Evolutionary conservation across 1,139 yeast species (phyloP).

Genomic region (Ogataea hybrid): DNA sequence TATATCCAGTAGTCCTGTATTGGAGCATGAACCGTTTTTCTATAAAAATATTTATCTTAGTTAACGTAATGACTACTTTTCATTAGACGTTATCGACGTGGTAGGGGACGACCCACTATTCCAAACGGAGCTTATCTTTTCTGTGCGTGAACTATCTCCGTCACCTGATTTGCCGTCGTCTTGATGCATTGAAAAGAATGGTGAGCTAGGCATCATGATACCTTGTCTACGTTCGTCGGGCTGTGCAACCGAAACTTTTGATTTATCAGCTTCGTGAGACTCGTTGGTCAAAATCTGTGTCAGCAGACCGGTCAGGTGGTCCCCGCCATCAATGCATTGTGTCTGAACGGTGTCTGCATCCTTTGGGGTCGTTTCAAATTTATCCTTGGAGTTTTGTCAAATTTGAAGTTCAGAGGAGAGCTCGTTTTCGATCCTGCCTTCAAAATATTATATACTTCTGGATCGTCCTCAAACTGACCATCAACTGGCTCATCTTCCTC

Average conservation of each 20-base stretch:
- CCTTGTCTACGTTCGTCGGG: conserved; percentile 11
- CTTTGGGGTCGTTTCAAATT: conserved; percentile 26
- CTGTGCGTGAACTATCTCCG: conserved; percentile 22
- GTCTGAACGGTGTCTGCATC: conserved; percentile 30
- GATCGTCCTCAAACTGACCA: conserved; percentile 21
- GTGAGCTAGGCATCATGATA: conserved; percentile 32
- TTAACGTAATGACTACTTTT: conserved; percentile 2
- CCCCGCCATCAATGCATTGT: conserved; percentile 16
- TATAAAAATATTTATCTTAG: conserved; percentile 6
- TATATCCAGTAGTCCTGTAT: conserved; percentile 75
- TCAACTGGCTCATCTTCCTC: conserved; percentile 25
- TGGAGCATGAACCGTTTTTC: conserved; percentile 51
- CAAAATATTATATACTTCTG: conserved; percentile 25
- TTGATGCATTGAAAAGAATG: conserved; percentile 24
- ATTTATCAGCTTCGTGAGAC: conserved; percentile 1
- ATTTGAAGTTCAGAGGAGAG: conserved; percentile 19
- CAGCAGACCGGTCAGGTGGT: conserved; percentile 11
- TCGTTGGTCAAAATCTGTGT: conserved; percentile 7
- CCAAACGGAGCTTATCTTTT: conserved; percentile 25
- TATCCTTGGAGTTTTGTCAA: conserved; percentile 28
- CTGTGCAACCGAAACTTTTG: conserved; percentile 1
- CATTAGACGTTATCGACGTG: conserved; percentile 19
- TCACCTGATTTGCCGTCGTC: conserved; percentile 15
- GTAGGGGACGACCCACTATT: conserved; percentile 28
- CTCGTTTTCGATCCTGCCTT: conserved; percentile 8